phyloP scores from a whole-genome alignment of 441 rosid genomes.

The Hura crepitans region DNA sequence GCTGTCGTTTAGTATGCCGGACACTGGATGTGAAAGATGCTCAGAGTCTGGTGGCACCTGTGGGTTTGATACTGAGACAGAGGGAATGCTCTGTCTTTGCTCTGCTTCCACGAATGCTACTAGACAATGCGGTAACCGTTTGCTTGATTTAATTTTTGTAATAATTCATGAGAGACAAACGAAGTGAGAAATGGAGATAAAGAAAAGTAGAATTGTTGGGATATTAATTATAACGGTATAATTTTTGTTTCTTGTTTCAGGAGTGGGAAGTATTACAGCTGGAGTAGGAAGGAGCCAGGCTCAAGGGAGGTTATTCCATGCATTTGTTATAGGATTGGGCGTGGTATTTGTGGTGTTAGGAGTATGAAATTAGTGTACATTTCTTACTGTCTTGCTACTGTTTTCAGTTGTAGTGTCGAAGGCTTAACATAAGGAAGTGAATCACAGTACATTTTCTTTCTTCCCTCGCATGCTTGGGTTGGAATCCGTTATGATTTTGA shows the following conservation, averaged over 20 bases:
- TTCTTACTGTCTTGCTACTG: too few relatives aligned
- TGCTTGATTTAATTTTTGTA: too few relatives aligned
- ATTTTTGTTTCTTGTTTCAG: conserved; percentile 23
- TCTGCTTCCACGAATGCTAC: conserved; percentile 51
- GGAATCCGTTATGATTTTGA: too few relatives aligned
- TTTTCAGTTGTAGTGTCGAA: too few relatives aligned
- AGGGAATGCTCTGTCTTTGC: conserved; percentile 59
- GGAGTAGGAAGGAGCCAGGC: conserved; percentile 20
- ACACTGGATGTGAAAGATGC: conserved; percentile 68
- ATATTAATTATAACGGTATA: background rate
- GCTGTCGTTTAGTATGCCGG: conserved; percentile 57
- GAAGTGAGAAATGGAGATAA: too few relatives aligned
- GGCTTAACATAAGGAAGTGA: too few relatives aligned
- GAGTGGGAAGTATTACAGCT: conserved; percentile 31
- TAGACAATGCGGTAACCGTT: conserved; percentile 78
- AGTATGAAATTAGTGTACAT: too few relatives aligned
- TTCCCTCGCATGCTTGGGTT: too few relatives aligned
- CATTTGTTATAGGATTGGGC: conserved; percentile 11
- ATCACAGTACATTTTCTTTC: too few relatives aligned
- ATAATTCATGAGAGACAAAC: background rate
- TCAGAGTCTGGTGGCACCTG: conserved; percentile 67
- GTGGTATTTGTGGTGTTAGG: too few relatives aligned
- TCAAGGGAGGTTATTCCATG: conserved; percentile 7
- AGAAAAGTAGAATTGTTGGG: background rate
- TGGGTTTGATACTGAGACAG: conserved; percentile 72